Percentiles rank a stretch among this genome's conserved stretches.
Conservation (phyloP, 1,139 yeast genomes). For the Yamadazyma spencermartinsiae region DNA sequence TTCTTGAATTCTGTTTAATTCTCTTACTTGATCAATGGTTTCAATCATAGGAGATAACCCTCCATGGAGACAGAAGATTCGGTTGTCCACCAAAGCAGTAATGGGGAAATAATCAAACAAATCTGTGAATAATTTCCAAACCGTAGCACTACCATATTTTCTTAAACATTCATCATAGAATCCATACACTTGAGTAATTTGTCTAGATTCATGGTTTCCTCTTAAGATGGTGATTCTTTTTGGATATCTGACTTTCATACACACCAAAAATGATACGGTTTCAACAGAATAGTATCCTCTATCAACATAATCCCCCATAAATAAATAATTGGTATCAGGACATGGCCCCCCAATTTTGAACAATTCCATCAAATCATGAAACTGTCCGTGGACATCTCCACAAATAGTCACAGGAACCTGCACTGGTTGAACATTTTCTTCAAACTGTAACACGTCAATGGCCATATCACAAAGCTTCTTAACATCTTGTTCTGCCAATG, state of each 20-base stretch:
- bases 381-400: slow-evolving; percentile 98
- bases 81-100: slow-evolving; percentile 89
- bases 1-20: slow-evolving; percentile 86
- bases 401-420: slow-evolving; percentile 94
- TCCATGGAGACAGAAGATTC: slow-evolving; percentile 93
- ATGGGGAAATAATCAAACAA: slow-evolving; percentile 92
- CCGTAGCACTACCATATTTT: slow-evolving; percentile 93
- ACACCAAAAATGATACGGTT: slow-evolving; percentile 88
- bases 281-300: slow-evolving; percentile 93
- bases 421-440: slow-evolving; percentile 92
- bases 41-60: slow-evolving; percentile 94
- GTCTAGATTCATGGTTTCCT: slow-evolving; percentile 97
- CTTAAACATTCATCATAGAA: slow-evolving; percentile 96
- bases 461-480: slow-evolving; percentile 83
- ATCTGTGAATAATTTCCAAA: slow-evolving; percentile 75
- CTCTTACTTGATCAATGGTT: slow-evolving; percentile 84
- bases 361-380: slow-evolving; percentile 88
- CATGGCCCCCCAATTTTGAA: slow-evolving; percentile 94
- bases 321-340: slow-evolving; percentile 76
- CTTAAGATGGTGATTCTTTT: slow-evolving; percentile 89
- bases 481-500: slow-evolving; percentile 80
- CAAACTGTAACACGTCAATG: slow-evolving; percentile 87
- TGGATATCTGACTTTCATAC: slow-evolving; percentile 90
- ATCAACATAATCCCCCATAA: slow-evolving; percentile 95
- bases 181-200: slow-evolving; percentile 96